Base-by-base conservation (phyloP, 202 grass and related monocot genomes). In the Alloteropsis angusta region DNA sequence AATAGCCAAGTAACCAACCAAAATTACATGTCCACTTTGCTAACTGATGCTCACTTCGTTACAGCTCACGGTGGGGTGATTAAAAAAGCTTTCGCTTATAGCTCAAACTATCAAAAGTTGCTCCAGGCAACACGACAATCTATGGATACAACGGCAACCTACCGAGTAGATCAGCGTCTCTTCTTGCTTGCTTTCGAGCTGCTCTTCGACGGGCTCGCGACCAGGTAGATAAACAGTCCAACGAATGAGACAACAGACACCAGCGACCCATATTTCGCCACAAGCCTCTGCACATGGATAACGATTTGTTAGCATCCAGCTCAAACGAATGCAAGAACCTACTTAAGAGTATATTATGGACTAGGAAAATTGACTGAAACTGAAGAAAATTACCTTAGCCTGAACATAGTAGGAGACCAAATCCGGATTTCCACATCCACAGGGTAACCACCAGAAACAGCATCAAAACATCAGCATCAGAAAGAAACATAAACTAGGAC, bases 141-240 rank as follows among this genome's bases (percentile, higher is more conserved):
- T 25, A 65, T 11, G 49, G 12, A 15, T 0, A 68, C 59, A 76
- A 62, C 32, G 0, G 9, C 5, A 0, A 54, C 23, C 50, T 9
- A 65, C n/a, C 2, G 22, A 44, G 55, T 47, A 69, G 60, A 77
- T 98, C 83, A 98, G 7, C 95, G 89, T 75, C 87, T 88, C 87
- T 97, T 97, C 91, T 94, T 97, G 85, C 87, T 79, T 74, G 76
- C 42, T 72, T 97, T 93, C 4, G 67, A 41, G 35, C 66, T n/a
- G 18, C 74, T 37, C 78, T 95, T 98, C 0, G 95, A 92, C 3
- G 95, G 95, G 81, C 78, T 94, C 7, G 92, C 89, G 0, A 98
- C 65, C n/a, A 94, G 76, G 60, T 89, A 94, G 81, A 94, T 77
- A 43, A 98, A 98, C 3, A 62, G 8, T 45, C 43, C 87, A 38